Conservation (phyloP, 352 stramenopile species). For the Thraustotheca clavata region DNA sequence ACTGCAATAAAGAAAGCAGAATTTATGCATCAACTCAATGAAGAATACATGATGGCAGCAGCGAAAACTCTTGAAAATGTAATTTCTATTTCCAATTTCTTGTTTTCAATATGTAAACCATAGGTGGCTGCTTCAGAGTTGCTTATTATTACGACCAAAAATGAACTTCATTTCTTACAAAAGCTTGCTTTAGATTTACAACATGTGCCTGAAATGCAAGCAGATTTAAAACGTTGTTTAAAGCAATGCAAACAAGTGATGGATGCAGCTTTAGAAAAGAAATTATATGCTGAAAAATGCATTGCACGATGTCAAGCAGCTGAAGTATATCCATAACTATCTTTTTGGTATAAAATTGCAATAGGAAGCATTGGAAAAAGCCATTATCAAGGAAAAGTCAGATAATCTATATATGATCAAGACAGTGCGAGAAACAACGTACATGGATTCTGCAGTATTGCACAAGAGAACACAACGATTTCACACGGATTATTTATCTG, state of each 20-base stretch:
- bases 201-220: slow-evolving; percentile 6
- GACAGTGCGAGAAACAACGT: slow-evolving; percentile 12
- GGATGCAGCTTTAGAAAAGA: neutral
- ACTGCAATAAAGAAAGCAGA: slow-evolving; percentile 33
- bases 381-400: slow-evolving; percentile 8
- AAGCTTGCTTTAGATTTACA: neutral
- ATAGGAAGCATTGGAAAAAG: slow-evolving; percentile 6
- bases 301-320: slow-evolving; percentile 10
- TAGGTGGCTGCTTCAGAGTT: slow-evolving; percentile 22
- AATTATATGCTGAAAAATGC: slow-evolving; percentile 5
- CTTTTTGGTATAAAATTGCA: neutral
- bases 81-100: slow-evolving; percentile 27
- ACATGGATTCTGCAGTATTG: slow-evolving; percentile 59
- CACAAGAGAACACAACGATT: slow-evolving; percentile 60
- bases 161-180: neutral
- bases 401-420: slow-evolving; percentile 17
- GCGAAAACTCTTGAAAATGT: slow-evolving; percentile 42
- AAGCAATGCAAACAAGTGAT: slow-evolving; percentile 24
- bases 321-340: neutral
- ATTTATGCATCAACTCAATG: slow-evolving; percentile 49
- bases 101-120: slow-evolving; percentile 46
- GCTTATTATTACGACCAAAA: neutral
- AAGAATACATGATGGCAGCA: slow-evolving; percentile 54
- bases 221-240: slow-evolving; percentile 22
- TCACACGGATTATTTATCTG: slow-evolving; percentile 43